Base-by-base conservation (phyloP, 208 protist species). In the Acanthamoeba healyi region DNA sequence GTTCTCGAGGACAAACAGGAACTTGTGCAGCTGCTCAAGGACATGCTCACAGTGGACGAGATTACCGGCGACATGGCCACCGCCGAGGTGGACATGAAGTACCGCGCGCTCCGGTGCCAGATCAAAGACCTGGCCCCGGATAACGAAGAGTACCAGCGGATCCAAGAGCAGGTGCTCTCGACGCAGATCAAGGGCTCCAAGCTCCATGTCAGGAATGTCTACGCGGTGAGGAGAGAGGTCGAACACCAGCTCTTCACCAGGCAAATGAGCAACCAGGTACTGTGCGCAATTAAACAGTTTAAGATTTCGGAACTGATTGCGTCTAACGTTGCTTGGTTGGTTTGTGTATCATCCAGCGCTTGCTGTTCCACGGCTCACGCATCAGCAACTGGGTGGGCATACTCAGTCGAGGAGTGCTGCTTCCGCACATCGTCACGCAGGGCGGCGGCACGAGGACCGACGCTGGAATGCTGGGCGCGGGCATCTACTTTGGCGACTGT, bases 401-500 rank as follows among this genome's bases (percentile, higher is more conserved):
- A 19, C 92, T 26, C 32, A 54, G 46, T 61, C 63, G 94, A 42
- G 94, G 94, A 54, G 38, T 95, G 51, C 61, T 95, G 0, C 36
- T 94, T 44, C 94, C 94, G 49, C 94, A 95, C 82, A 40, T 95
- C 7, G 81, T 94, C 0, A 93, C 92, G 22, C 56, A 90, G 10
- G 6, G 79, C 1, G 91, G 92, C n/a, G 49, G 32, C 26, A 44
- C 14, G 5, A 44, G 94, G 44, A 87, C 92, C 40, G 91, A 95
- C 87, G 58, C 63, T 17, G 94, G 94, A 67, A 93, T 84, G 36
- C 32, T 95, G 3, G 94, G 94, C 38, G 44, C 65, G 17, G 94
- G 94, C 61, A 95, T 95, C 40, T 95, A 95, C 46, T 95, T 95
- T 87, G 89, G 91, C 40, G 82, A 67, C 19, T 82, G 89, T 15